Conservation (phyloP, 805 yeast genomes). For the Saccharomycopsis babjevae region DNA sequence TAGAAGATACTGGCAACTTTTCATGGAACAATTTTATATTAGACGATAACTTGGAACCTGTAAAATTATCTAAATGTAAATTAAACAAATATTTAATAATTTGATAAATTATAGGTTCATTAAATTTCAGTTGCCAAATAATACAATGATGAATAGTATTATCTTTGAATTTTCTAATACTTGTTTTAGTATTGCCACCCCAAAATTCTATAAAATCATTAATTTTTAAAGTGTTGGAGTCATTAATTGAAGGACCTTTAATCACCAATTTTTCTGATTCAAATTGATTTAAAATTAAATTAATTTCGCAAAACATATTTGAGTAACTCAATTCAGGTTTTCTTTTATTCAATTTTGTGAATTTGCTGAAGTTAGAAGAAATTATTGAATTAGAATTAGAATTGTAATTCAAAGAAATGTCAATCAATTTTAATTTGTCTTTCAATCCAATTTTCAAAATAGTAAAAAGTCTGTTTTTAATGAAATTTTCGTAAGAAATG, state of each 20-base stretch:
- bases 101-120: slow-evolving; percentile 52
- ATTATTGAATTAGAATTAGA: slow-evolving; percentile 9
- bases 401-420: slow-evolving; percentile 15
- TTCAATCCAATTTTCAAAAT: slow-evolving; percentile 50
- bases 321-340: slow-evolving; percentile 34
- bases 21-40: slow-evolving; percentile 38
- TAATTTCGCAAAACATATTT: slow-evolving; percentile 36
- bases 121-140: slow-evolving; percentile 55
- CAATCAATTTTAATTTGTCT: slow-evolving; percentile 27
- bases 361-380: slow-evolving; percentile 4
- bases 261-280: slow-evolving; percentile 77
- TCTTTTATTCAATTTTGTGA: slow-evolving; percentile 31
- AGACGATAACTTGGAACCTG: slow-evolving; percentile 29
- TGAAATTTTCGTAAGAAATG: slow-evolving; percentile 55
- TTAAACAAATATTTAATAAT: slow-evolving; percentile 56
- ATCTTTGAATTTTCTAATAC: slow-evolving; percentile 85
- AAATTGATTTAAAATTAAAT: slow-evolving; percentile 57
- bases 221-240: slow-evolving; percentile 42
- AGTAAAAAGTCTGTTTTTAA: slow-evolving; percentile 50
- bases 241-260: slow-evolving; percentile 52
- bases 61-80: slow-evolving; percentile 46
- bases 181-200: slow-evolving; percentile 60
- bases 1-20: slow-evolving; percentile 48
- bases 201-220: slow-evolving; percentile 71
- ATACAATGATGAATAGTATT: slow-evolving; percentile 87